A percentile compares a stretch with the other conserved stretches of the same genome.
phyloP scores from a whole-genome alignment of 345 rosid species.

The Euclidium syriacum region DNA sequence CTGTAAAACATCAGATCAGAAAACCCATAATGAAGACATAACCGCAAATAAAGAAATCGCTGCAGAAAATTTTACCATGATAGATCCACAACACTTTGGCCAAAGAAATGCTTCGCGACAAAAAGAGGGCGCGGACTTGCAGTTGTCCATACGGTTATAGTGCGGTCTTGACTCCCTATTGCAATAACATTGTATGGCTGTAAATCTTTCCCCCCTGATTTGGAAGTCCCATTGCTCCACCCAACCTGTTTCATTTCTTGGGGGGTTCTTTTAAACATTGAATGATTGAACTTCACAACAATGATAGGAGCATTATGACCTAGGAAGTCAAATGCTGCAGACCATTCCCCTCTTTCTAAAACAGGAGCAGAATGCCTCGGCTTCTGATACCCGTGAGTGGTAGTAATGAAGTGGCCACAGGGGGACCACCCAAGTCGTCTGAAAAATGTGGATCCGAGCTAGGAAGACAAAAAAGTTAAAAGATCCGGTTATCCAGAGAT shows the following conservation, averaged over 20 bases:
- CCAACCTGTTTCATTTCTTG: constrained; percentile 62
- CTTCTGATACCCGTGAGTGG: constrained; percentile 98
- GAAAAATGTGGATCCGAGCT: constrained; percentile 98
- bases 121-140: constrained; percentile 95
- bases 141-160: constrained; percentile 99
- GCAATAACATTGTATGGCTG: constrained; percentile 94
- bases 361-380: constrained; percentile 99
- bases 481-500: constrained; percentile 2
- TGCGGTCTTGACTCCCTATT: constrained; percentile 98
- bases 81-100: constrained; percentile 97
- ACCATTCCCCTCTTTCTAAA: constrained; percentile 98
- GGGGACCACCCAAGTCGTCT: constrained; percentile 99
- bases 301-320: constrained; percentile 98
- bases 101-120: constrained; percentile 96
- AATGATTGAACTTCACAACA: constrained; percentile 92
- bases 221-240: constrained; percentile 84
- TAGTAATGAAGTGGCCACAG: constrained; percentile 96
- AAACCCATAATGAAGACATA: neutral
- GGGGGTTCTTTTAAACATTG: constrained; percentile 71
- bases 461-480: constrained; percentile 34
- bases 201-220: constrained; percentile 73
- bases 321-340: constrained; percentile 91
- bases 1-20: constrained; percentile 31
- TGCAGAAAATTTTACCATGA: constrained; percentile 60
- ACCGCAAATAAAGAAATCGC: neutral